Evolutionary conservation across 306 rosid genomes (phyloP), one percentile per base, ranked within the genome.

Genomic region (Chamaecrista fasciculata): DNA sequence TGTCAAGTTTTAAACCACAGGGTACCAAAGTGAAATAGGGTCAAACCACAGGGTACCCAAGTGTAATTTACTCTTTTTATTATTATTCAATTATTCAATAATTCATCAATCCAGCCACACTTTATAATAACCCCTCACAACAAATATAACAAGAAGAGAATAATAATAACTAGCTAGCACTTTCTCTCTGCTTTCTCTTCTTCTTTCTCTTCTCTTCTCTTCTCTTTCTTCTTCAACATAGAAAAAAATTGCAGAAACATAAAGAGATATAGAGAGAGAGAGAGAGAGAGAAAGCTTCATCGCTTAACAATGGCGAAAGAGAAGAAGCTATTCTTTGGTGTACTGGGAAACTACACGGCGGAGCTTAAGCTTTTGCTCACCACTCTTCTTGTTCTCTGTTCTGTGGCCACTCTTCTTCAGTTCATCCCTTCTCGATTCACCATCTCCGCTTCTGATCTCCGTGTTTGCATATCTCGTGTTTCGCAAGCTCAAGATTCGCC

Each of bases 391-490:
- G 59, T 84, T 19, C 87, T 87, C 53, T 87, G 92, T 46, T 59
- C 83, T 1, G 19, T 84, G 2, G 92, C 86, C 19, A 87, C 92
- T 29, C 57, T 87, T 25, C 80, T 87, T 19, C 92, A 87, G 78
- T 84, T 87, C 78, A 51, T 87, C 36, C 92, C 92, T 49, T 80
- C 87, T 7, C 87, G 89, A 46, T 78, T 87, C 76, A 67, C 87
- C 68, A 74, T 82, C 52, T 87, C 87, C 28, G 62, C 89, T 20
- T 82, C 89, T 31, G 92, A 87, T 68, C 80, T 87, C 31, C 84
- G 92, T 1, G 62, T 83, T 72, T 87, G 92, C 65, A 84, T 84
- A 69, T 74, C 85, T 37, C 66, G 79, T 4, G 82, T 71, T 20
- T 60, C 36, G 9, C 62, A 34, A 34, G 15, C 34, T 0, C 62